Conservation (phyloP, 2,329 filamentous ascomycete species). For the Ophiostoma quercus region DNA sequence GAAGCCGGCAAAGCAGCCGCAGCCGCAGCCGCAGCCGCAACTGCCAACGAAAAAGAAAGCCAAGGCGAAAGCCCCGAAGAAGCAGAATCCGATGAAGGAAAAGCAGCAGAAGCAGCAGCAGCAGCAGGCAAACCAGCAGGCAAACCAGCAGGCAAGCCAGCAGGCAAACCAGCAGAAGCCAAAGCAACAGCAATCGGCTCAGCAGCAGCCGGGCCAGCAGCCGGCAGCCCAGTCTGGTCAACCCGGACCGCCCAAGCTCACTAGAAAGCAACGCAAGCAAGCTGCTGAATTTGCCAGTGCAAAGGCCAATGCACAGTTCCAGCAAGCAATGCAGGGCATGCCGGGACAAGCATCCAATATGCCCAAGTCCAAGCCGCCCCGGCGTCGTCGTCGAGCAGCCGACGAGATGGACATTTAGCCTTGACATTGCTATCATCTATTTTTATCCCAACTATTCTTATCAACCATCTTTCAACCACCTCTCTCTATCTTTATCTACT, state of each 20-base stretch:
- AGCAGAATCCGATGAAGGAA: neutral
- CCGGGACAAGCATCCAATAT: neutral
- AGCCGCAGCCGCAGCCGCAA: neutral
- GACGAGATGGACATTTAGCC: neutral
- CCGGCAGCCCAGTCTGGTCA: neutral
- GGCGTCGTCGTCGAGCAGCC: neutral
- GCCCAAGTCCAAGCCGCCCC: neutral
- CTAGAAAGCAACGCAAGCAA: neutral
- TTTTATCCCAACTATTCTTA: too few species aligned
- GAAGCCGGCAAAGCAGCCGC: neutral
- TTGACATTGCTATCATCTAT: neutral
- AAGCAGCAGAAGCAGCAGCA: constrained; percentile 1
- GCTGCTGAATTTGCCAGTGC: neutral
- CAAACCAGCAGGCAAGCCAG: neutral
- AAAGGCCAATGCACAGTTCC: neutral
- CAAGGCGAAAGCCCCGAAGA: neutral
- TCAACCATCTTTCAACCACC: neutral
- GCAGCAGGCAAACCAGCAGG: neutral
- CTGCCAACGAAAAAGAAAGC: neutral
- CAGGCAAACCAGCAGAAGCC: too few species aligned
- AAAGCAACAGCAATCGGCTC: neutral
- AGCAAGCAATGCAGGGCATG: neutral
- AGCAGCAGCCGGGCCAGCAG: neutral
- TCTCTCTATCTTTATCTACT: neutral
- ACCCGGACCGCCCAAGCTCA: neutral